Evolutionary conservation across 176 grass and related monocot genomes (phyloP).

Genomic region (Themeda triandra): DNA sequence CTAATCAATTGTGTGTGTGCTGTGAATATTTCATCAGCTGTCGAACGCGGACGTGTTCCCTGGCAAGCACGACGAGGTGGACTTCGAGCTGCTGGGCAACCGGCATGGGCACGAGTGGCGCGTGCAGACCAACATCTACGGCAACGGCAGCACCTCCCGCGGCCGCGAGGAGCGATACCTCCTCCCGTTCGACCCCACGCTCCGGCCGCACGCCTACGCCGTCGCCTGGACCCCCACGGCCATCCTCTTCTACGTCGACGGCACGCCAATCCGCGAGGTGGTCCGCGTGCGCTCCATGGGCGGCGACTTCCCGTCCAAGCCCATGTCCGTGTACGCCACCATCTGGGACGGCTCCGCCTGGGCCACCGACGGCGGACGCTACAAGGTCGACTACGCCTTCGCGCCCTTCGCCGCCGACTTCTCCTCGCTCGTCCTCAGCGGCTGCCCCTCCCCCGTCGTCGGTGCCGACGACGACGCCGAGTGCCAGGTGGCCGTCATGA

Average conservation of each 20-base stretch:
- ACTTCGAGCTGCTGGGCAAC: constrained; percentile 88
- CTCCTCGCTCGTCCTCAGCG: constrained; percentile 50
- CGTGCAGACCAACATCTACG: constrained; percentile 83
- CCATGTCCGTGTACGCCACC: constrained; percentile 94
- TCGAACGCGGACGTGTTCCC: constrained; percentile 71
- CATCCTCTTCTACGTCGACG: constrained; percentile 88
- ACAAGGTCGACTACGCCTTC: constrained; percentile 76
- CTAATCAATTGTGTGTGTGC: no score
- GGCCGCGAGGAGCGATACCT: constrained; percentile 86
- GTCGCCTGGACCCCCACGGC: constrained; percentile 70
- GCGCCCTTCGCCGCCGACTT: constrained; percentile 67
- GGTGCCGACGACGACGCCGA: constrained; percentile 12
- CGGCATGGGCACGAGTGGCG: constrained; percentile 61
- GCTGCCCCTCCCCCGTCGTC: constrained; percentile 30
- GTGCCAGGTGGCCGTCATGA: constrained; percentile 62
- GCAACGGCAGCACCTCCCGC: constrained; percentile 72
- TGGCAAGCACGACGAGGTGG: constrained; percentile 74
- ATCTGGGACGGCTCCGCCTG: constrained; percentile 90
- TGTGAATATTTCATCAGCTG: constrained; percentile 36
- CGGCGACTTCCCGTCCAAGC: constrained; percentile 79
- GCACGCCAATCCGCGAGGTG: constrained; percentile 64
- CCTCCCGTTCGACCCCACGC: constrained; percentile 72
- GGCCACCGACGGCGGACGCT: constrained; percentile 74
- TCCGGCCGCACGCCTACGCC: constrained; percentile 64
- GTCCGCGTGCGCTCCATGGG: constrained; percentile 48